phyloP scores from a whole-genome alignment of 352 stramenopile genomes.

The Globisporangium nagaii region DNA sequence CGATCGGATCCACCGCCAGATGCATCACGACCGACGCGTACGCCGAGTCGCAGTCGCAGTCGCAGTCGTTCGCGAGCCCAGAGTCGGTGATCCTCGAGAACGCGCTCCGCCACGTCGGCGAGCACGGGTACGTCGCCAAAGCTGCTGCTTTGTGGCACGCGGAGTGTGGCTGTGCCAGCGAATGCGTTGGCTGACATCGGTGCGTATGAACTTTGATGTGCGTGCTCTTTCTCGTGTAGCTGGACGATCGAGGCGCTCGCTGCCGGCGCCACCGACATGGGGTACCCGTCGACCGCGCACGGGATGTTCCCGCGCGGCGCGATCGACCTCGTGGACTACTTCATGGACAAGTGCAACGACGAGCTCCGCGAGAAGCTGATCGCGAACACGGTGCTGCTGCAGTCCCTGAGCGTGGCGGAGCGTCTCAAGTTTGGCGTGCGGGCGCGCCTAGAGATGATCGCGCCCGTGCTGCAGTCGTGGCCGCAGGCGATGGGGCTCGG shows the following conservation, averaged over 20 bases:
- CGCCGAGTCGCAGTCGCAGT: not conserved
- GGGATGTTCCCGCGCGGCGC: slow-evolving; percentile 74
- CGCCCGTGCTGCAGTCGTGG: slow-evolving; percentile 55
- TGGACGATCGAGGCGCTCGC: slow-evolving; percentile 75
- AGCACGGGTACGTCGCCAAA: slow-evolving; percentile 33
- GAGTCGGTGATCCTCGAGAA: slow-evolving; percentile 52
- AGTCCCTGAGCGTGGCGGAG: slow-evolving; percentile 68
- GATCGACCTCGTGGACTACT: slow-evolving; percentile 81
- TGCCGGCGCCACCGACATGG: slow-evolving; percentile 56
- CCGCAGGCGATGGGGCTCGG: slow-evolving; percentile 78
- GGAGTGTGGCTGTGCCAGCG: not conserved
- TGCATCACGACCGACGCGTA: not conserved
- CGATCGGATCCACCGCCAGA: not conserved
- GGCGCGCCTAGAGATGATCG: slow-evolving; percentile 57
- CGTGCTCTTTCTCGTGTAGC: slow-evolving; percentile 19
- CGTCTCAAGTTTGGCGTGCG: slow-evolving; percentile 79
- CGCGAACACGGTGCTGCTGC: slow-evolving; percentile 48
- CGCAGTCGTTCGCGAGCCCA: slow-evolving; percentile 20
- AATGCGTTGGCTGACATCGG: slow-evolving; percentile 10
- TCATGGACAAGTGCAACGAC: slow-evolving; percentile 72
- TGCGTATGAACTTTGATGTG: not conserved
- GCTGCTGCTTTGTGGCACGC: not conserved
- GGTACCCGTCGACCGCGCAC: slow-evolving; percentile 75
- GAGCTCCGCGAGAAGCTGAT: slow-evolving; percentile 59
- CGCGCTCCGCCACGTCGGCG: slow-evolving; percentile 38